These are phyloP conservation scores for Betula pendula DNA, from an alignment of 306 rosid genomes.

Conservation along the genomic window DNA sequence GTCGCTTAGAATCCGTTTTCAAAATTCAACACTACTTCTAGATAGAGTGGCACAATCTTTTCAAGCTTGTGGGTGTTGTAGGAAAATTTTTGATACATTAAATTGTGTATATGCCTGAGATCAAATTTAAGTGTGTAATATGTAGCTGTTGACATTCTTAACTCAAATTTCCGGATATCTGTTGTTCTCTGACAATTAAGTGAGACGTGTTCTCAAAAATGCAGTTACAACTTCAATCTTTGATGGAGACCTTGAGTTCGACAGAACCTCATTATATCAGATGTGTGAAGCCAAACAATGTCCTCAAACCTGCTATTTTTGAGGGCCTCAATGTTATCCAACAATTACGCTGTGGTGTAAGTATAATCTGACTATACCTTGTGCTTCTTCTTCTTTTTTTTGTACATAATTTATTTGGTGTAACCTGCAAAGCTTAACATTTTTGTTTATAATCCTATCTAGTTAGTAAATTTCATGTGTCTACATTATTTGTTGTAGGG, in stretches of 20 bases:
- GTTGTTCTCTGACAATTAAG: constrained; percentile 22
- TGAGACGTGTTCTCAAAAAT: constrained; percentile 29
- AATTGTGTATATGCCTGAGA: background rate
- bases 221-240: constrained; percentile 99
- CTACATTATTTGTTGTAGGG: constrained; percentile 61
- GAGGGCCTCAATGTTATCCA: constrained; percentile 91
- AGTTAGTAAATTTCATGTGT: constrained; percentile 28
- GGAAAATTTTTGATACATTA: background rate
- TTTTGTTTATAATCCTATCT: constrained; percentile 19
- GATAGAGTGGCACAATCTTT: background rate
- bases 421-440: background rate
- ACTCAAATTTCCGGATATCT: constrained; percentile 18
- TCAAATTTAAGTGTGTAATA: background rate
- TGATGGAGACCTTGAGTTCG: constrained; percentile 96
- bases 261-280: constrained; percentile 99
- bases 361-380: constrained; percentile 43
- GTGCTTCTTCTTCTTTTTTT: constrained; percentile 17
- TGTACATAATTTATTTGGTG: constrained; percentile 23
- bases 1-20: background rate
- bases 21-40: background rate
- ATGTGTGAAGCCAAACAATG: constrained; percentile 99
- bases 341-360: constrained; percentile 98
- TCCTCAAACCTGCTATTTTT: constrained; percentile 91
- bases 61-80: background rate
- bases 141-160: constrained; percentile 1